Evolutionary conservation across 2,329 filamentous ascomycete species (phyloP), one percentile per base, ranked within the genome.

Genomic region (Byssochlamys sp.): DNA sequence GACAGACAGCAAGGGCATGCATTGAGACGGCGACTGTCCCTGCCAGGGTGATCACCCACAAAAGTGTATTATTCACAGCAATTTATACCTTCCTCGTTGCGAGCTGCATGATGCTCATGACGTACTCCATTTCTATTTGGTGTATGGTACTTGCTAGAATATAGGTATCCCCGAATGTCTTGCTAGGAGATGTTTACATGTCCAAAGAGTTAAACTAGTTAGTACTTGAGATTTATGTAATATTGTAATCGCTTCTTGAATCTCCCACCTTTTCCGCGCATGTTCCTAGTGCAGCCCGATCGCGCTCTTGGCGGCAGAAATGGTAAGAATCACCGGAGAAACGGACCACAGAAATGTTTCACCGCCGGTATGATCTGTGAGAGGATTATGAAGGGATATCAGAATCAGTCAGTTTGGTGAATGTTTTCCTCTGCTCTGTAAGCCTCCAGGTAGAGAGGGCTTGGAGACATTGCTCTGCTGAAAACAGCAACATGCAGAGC

Each of bases 11-110:
- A 19, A 19, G 19, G 19, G 19, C 19, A 19, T 19, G 19, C 19
- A 19, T 19, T 24, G 69, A 72, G 6, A 60, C 61, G 3, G 73
- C 73, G 1, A 57, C 73, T 24, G 35, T 85, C 31, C 82, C 83
- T 1, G 69, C 75, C 1, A 75, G 76, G 39, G 71, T 85, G 31
- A 78, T 85, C 56, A 75, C 67, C 24, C 80, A 82, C 64, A 76
- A 82, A 5, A 81, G 78, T 14, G 77, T 85, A 60, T 66, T 80
- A 7, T 75, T 74, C 4, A 78, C 76, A 0, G 70, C 75, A 0
- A 67, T 75, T 24, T 77, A 75, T 59, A 77, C 78, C 3, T 14
- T 58, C 3, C 31, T 33, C 12, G n/a, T 58, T 10, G 33, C 31
- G 29, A 35, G 53, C 39, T 35, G 49, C 5, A 56, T 58, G 50